Evolutionary conservation across 2,329 filamentous ascomycete genomes (phyloP).

Genomic region (Thelonectria blattea): DNA sequence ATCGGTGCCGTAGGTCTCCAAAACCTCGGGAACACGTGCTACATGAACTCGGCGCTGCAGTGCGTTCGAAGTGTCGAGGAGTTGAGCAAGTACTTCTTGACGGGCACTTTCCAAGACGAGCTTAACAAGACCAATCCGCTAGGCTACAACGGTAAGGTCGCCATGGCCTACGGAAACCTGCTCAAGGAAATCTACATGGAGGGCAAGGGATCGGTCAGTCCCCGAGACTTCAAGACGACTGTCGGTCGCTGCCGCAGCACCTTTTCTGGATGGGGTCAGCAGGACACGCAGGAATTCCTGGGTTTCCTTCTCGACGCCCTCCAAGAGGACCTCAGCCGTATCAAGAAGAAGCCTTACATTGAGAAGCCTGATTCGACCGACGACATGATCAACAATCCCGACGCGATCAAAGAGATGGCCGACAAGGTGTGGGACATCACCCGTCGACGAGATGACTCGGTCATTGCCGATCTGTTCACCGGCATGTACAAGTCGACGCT

Average conservation of each 20-base stretch:
- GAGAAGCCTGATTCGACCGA: slow-evolving; percentile 98
- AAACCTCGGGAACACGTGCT: slow-evolving; percentile 97
- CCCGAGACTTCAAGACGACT: slow-evolving; percentile 80
- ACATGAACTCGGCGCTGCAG: slow-evolving; percentile 98
- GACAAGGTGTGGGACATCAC: slow-evolving; percentile 92
- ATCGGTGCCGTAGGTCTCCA: slow-evolving; percentile 81
- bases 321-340: slow-evolving; percentile 92
- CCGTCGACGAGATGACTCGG: slow-evolving; percentile 88
- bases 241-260: slow-evolving; percentile 82
- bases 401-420: slow-evolving; percentile 83
- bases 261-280: slow-evolving; percentile 94
- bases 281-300: slow-evolving; percentile 96
- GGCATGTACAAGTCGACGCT: slow-evolving; percentile 99
- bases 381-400: slow-evolving; percentile 85
- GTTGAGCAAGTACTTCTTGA: slow-evolving; percentile 87
- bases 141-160: slow-evolving; percentile 84
- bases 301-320: slow-evolving; percentile 93
- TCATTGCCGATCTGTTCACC: slow-evolving; percentile 93
- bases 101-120: slow-evolving; percentile 75
- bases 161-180: slow-evolving; percentile 80
- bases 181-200: slow-evolving; percentile 80
- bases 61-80: slow-evolving; percentile 94
- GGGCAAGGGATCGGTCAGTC: slow-evolving; percentile 72
- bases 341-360: slow-evolving; percentile 95
- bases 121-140: slow-evolving; percentile 87